Conservation (phyloP, 2,329 filamentous ascomycete species). For the Pestalotiopsis sp. region DNA sequence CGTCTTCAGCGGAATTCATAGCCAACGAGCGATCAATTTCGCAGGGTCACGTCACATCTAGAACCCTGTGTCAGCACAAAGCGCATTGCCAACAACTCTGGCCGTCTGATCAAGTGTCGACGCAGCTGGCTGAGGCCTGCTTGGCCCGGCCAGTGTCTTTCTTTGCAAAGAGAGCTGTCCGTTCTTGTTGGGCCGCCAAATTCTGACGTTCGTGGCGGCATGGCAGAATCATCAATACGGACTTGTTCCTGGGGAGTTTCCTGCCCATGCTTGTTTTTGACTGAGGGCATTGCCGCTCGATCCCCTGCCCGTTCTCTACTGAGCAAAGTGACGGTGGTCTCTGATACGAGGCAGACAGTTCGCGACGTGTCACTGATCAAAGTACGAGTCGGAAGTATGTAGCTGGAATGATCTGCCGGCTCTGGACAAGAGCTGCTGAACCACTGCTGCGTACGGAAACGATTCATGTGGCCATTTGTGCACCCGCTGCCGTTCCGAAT, state of each 20-base stretch:
- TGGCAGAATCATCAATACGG: not conserved
- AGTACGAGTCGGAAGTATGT: not conserved
- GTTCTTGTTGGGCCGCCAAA: not conserved
- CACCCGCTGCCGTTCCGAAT: not conserved
- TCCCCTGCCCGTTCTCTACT: not conserved
- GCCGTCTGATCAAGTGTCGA: not conserved
- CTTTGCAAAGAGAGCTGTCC: not conserved
- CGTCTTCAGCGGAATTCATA: conserved; percentile 4
- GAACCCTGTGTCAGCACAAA: conserved; percentile 6
- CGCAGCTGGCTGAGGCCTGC: not conserved
- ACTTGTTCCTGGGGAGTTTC: not conserved
- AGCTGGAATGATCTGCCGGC: not conserved
- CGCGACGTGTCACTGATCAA: not conserved
- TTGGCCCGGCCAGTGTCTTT: not conserved
- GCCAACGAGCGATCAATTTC: conserved; percentile 2
- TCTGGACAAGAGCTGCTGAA: not conserved
- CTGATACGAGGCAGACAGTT: not conserved
- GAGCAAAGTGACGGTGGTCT: not conserved
- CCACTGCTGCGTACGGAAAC: not conserved
- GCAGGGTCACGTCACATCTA: conserved; percentile 9
- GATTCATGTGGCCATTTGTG: not conserved
- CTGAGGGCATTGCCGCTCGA: too few relatives aligned
- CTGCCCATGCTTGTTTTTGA: too few relatives aligned
- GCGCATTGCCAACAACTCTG: not conserved
- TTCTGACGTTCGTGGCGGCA: not conserved